Conservation (phyloP, 2,329 filamentous ascomycete genomes). For the Cryphonectria japonica region DNA sequence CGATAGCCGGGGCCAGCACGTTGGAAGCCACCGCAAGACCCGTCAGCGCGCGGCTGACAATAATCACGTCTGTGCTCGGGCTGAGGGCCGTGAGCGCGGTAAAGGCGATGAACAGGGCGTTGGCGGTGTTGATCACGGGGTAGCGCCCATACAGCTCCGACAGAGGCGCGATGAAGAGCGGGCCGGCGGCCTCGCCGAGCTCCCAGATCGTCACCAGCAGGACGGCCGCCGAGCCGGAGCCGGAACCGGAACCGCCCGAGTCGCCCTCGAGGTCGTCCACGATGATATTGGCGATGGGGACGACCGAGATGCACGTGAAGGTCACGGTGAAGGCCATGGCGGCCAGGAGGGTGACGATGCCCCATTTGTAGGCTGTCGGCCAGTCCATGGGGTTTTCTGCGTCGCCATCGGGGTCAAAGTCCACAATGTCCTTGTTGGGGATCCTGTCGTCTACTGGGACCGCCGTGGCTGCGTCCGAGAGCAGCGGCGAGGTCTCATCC, state of each 20-base stretch:
- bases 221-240: conserved; percentile 52
- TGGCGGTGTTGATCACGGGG: conserved; percentile 57
- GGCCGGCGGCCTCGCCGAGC: conserved; percentile 66
- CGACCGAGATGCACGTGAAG: conserved; percentile 60
- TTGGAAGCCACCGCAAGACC: conserved; percentile 67
- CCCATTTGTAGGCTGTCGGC: conserved; percentile 56
- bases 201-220: conserved; percentile 75
- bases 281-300: conserved; percentile 57
- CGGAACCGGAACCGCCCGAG: conserved; percentile 15
- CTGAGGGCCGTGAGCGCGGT: conserved; percentile 53
- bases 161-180: conserved; percentile 63
- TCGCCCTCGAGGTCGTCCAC: conserved; percentile 48
- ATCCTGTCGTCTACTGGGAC: conserved; percentile 32
- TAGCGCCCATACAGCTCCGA: conserved; percentile 64
- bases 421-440: conserved; percentile 40
- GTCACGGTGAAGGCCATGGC: conserved; percentile 62
- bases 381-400: conserved; percentile 58
- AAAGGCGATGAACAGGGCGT: conserved; percentile 53
- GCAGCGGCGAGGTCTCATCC: conserved; percentile 42
- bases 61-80: conserved; percentile 50
- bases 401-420: conserved; percentile 52
- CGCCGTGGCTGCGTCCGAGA: conserved; percentile 34
- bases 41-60: conserved; percentile 59
- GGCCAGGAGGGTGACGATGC: conserved; percentile 55
- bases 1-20: conserved; percentile 65